A percentile compares a stretch with the other conserved stretches of the same genome.
These are phyloP conservation scores for Lathyrus oleraceus DNA, from an alignment of 306 rosid genomes.

Conservation along the genomic window DNA sequence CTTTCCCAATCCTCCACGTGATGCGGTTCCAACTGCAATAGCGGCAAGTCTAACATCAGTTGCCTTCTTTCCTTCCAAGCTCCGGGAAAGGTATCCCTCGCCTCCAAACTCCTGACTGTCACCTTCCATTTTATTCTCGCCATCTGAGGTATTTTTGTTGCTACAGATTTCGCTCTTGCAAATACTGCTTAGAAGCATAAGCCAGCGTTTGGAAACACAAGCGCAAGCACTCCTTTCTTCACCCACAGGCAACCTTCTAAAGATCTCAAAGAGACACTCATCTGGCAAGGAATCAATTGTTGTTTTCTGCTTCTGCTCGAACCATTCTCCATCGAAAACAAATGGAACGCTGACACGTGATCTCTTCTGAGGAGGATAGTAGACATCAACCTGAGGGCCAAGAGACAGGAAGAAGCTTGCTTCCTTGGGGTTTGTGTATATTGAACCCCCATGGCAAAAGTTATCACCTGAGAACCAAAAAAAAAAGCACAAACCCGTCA, in stretches of 20 bases:
- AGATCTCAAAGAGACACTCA: conserved; percentile 92
- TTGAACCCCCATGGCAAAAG: conserved; percentile 72
- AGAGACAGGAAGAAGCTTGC: conserved; percentile 65
- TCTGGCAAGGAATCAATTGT: conserved; percentile 80
- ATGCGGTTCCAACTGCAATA: conserved; percentile 80
- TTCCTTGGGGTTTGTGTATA: conserved; percentile 82
- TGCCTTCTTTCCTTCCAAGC: conserved; percentile 90
- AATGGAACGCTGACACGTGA: conserved; percentile 75
- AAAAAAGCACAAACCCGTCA: conserved; percentile 32
- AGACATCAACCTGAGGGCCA: conserved; percentile 71
- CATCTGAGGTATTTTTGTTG: conserved; percentile 41
- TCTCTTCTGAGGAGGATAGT: conserved; percentile 80
- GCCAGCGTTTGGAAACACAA: conserved; percentile 88
- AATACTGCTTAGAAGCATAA: conserved; percentile 79
- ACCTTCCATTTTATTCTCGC: conserved; percentile 35
- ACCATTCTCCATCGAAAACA: conserved; percentile 53
- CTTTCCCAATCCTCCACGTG: conserved; percentile 92
- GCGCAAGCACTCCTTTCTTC: conserved; percentile 82
- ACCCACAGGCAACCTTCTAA: conserved; percentile 78
- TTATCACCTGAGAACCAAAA: conserved; percentile 62
- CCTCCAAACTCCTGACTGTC: conserved; percentile 61
- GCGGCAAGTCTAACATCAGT: conserved; percentile 98
- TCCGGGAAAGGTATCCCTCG: conserved; percentile 86
- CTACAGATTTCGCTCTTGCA: conserved; percentile 56
- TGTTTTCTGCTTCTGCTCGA: conserved; percentile 62